phyloP scores from a whole-genome alignment of 495 filamentous ascomycete genomes.

The Xeromyces bisporus region DNA sequence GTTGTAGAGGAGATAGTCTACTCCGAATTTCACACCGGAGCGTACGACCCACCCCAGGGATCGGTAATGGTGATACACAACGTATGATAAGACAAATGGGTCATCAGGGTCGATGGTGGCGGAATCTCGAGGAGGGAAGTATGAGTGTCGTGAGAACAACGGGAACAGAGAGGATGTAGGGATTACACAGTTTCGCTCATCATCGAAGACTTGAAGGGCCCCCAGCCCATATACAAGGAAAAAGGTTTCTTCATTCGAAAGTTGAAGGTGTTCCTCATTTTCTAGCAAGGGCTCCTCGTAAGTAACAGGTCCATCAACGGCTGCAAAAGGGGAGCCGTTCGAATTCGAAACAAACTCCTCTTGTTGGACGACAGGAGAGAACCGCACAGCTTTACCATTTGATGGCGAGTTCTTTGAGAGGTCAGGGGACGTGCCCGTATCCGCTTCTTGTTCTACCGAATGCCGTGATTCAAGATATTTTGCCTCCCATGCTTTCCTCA shows the following conservation, averaged over 20 bases:
- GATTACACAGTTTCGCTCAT: constrained; percentile 24
- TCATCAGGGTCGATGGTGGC: constrained; percentile 45
- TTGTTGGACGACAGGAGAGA: constrained; percentile 43
- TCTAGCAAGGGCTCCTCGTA: constrained; percentile 23
- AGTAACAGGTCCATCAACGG: constrained; percentile 16
- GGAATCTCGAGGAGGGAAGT: constrained; percentile 40
- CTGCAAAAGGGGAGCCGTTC: constrained; percentile 10
- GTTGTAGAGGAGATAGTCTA: constrained; percentile 85
- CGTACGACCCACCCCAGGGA: constrained; percentile 94
- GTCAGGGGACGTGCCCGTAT: constrained; percentile 1
- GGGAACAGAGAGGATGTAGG: constrained; percentile 34
- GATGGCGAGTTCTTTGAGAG: constrained; percentile 3
- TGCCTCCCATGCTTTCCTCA: constrained; percentile 26
- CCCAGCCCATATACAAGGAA: constrained; percentile 77
- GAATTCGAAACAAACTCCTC: constrained; percentile 35
- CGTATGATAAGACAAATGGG: constrained; percentile 71
- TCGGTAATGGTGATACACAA: constrained; percentile 90
- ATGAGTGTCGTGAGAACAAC: constrained; percentile 49
- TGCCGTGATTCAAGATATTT: constrained; percentile 13
- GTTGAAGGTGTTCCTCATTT: constrained; percentile 81
- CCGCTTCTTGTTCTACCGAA: constrained; percentile 7
- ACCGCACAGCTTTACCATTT: constrained; percentile 44
- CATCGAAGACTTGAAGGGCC: constrained; percentile 47
- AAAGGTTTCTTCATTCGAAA: constrained; percentile 80
- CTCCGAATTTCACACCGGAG: constrained; percentile 83